A percentile compares a stretch with the other conserved stretches of the same genome.
phyloP scores from a whole-genome alignment of 768 basidiomycete genomes.

The Galerina marginata region DNA sequence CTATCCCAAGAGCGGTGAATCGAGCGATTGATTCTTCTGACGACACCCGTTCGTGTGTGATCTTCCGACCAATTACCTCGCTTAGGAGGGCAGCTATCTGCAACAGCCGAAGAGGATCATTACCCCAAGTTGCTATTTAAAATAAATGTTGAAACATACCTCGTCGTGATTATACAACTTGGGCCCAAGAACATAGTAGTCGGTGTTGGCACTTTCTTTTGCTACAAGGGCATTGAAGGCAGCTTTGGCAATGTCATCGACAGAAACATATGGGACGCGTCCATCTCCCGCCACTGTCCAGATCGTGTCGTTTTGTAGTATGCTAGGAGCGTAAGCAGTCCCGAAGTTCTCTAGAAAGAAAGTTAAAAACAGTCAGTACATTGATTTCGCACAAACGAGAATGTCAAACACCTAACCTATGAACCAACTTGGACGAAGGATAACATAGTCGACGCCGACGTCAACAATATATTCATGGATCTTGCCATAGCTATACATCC shows the following conservation, averaged over 20 bases:
- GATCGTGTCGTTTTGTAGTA: slow-evolving; percentile 20
- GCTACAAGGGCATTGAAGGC: slow-evolving; percentile 16
- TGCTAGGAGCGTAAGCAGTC: slow-evolving; percentile 7
- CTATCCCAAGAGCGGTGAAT: no score
- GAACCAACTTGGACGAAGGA: slow-evolving; percentile 34
- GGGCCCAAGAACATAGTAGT: slow-evolving; percentile 32
- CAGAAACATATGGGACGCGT: neutral
- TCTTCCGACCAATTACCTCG: no score
- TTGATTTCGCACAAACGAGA: no score
- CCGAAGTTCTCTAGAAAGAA: slow-evolving; percentile 30
- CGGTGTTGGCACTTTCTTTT: slow-evolving; percentile 15
- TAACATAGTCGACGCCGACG: slow-evolving; percentile 24
- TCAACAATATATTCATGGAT: slow-evolving; percentile 5
- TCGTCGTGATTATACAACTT: slow-evolving; percentile 33
- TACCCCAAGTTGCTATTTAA: no score
- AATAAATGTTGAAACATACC: slow-evolving; percentile 3
- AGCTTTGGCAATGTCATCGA: slow-evolving; percentile 2
- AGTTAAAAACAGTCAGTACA: neutral
- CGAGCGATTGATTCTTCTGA: no score
- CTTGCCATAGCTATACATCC: neutral
- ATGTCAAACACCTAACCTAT: neutral
- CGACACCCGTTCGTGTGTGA: no score
- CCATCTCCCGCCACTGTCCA: slow-evolving; percentile 23
- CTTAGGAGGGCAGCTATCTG: no score
- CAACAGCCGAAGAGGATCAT: no score